phyloP scores from a whole-genome alignment of 192 early-diverging fungal genomes.

The Bifiguratus adelaidae region DNA sequence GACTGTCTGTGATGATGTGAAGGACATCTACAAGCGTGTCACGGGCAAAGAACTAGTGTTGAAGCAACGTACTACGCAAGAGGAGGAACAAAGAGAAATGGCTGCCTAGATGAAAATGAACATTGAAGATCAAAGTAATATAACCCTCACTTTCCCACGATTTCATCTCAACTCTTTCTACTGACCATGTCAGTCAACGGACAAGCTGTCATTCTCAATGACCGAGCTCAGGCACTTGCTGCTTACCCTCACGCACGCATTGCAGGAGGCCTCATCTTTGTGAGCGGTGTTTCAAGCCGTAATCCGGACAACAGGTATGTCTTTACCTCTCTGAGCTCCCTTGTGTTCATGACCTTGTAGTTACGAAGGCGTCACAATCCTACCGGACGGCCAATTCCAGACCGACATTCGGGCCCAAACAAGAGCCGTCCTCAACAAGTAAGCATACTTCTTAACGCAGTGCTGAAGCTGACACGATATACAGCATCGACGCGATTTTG shows the following conservation, averaged over 20 bases:
- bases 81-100: constrained; percentile 37
- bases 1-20: constrained; percentile 94
- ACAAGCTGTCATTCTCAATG: constrained; percentile 27
- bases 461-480: background rate
- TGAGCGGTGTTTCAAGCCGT: constrained; percentile 49
- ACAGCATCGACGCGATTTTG: constrained; percentile 47
- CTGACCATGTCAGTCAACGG: constrained; percentile 44
- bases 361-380: constrained; percentile 32
- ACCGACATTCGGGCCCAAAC: constrained; percentile 56
- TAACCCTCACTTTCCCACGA: too few relatives aligned
- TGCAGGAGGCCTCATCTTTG: constrained; percentile 40
- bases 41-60: constrained; percentile 67
- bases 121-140: too few relatives aligned
- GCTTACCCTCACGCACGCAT: constrained; percentile 55
- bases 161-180: too few relatives aligned
- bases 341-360: constrained; percentile 1
- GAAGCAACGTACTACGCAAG: constrained; percentile 53
- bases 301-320: constrained; percentile 44
- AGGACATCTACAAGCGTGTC: constrained; percentile 79
- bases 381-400: constrained; percentile 34
- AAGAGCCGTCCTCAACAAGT: constrained; percentile 54
- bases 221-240: constrained; percentile 45
- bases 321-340: background rate
- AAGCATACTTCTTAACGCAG: background rate
- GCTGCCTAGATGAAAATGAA: too few relatives aligned